These are phyloP conservation scores for Crithidia acanthocephali DNA, from an alignment of 208 protist species.

Conservation along the genomic window DNA sequence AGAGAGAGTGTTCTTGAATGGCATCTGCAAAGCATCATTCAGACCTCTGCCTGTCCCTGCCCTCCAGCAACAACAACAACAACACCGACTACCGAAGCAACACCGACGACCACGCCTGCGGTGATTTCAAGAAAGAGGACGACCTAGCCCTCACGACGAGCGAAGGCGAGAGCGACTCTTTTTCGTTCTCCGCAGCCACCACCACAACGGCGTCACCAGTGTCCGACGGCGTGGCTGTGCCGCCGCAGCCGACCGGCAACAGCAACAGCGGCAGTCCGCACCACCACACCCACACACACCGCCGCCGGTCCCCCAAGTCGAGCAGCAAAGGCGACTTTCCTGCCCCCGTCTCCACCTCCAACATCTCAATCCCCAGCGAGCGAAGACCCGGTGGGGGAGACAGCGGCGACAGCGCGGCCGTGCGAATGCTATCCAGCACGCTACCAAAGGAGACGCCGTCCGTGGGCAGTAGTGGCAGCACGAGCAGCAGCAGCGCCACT, in stretches of 20 bases:
- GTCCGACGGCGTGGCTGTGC: neutral
- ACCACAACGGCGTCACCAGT: constrained; percentile 4
- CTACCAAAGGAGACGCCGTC: neutral
- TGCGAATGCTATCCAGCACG: neutral
- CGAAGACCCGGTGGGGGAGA: neutral
- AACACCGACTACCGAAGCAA: neutral
- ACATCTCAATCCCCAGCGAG: neutral
- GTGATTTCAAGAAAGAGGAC: neutral
- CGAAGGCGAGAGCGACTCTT: constrained; percentile 11
- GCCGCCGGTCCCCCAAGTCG: constrained; percentile 6
- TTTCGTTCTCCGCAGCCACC: neutral
- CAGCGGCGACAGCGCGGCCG: neutral
- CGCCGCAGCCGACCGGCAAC: neutral
- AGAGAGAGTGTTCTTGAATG: constrained; percentile 1
- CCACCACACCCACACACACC: constrained; percentile 6
- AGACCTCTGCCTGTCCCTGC: neutral
- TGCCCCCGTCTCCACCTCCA: neutral
- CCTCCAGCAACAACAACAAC: neutral
- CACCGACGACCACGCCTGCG: no score
- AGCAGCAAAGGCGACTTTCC: neutral
- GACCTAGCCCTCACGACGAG: constrained; percentile 4
- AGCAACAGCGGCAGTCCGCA: neutral
- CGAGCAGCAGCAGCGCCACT: neutral
- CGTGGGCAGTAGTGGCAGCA: neutral
- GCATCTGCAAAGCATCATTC: neutral